phyloP scores from a whole-genome alignment of 257 asterid species.

The Lycium barbarum region DNA sequence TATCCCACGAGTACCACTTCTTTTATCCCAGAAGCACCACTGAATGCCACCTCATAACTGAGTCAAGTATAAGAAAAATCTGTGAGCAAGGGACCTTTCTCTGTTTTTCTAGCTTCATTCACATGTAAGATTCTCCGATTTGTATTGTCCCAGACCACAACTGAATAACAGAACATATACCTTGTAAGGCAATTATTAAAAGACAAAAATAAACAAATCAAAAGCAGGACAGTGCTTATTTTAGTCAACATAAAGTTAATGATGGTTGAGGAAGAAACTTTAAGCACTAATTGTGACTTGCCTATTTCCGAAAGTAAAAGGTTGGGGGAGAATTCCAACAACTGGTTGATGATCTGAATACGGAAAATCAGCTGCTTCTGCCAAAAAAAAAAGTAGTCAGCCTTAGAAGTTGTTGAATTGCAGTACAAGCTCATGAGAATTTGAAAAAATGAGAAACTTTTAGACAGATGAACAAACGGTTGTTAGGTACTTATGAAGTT shows the following conservation, averaged over 20 bases:
- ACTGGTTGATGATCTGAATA: slow-evolving; percentile 60
- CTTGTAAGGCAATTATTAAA: background rate
- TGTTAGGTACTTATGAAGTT: slow-evolving; percentile 7
- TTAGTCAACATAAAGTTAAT: background rate
- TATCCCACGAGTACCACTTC: slow-evolving; percentile 8
- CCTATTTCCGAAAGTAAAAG: slow-evolving; percentile 86
- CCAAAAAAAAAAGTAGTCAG: slow-evolving; percentile 28
- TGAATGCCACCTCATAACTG: slow-evolving; percentile 13
- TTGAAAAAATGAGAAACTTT: slow-evolving; percentile 6
- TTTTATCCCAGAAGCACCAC: slow-evolving; percentile 17
- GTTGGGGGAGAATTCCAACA: slow-evolving; percentile 90
- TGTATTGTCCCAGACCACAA: slow-evolving; percentile 1
- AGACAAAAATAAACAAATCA: background rate
- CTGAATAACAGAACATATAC: slow-evolving; percentile 6
- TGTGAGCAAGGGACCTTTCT: slow-evolving; percentile 5
- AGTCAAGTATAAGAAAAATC: background rate
- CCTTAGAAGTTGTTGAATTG: slow-evolving; percentile 26
- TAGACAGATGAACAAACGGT: background rate
- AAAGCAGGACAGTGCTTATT: background rate
- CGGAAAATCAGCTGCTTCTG: slow-evolving; percentile 69
- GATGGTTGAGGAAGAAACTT: slow-evolving; percentile 27
- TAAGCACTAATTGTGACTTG: slow-evolving; percentile 51
- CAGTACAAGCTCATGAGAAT: background rate
- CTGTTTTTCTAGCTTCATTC: slow-evolving; percentile 9
- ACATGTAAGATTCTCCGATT: slow-evolving; percentile 15